Base-by-base conservation (phyloP, 169 alveolate species). In the Blepharisma undulans region DNA sequence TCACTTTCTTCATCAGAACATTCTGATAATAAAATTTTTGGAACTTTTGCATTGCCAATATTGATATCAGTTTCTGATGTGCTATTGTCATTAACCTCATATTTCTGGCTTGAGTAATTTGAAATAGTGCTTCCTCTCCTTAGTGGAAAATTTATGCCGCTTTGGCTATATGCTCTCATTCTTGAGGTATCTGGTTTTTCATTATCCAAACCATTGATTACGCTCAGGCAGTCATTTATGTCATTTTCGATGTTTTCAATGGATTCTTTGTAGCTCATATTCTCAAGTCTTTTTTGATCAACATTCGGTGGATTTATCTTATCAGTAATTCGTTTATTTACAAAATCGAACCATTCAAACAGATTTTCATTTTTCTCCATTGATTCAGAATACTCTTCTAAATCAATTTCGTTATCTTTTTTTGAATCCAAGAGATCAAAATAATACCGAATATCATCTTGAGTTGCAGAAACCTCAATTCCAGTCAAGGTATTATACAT, bases 401-500 rank as follows among this genome's bases (percentile, higher is more conserved):
- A 48, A 30, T 84, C 89, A 60, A 84, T 36, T 21, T 32, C 77
- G 7, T 76, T 76, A 32, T 84, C 89, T 22, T 61, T 33, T 60
- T 84, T 34, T 33, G n/a, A 32, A 30, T 84, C 89, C 22, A 84
- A 14, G 22, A 25, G 22, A 36, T 60, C 27, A 32, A 84, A 84
- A 25, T 84, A 84, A 25, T 34, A 21, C 27, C 36, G 74, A 21
- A 84, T 84, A n/a, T n/a, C 77, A n/a, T 33, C 32, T 19, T 84
- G 77, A 19, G 27, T 61, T 59, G 78, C 34, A 21, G 48, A 25
- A 2, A 84, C 74, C 77, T 59, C 79, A n/a, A n/a, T 32, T 84
- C 89, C 89, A 12, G 89, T 84, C 74, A 84, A 30, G n/a, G 33
- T 60, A 84, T 84, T 84, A 22, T 84, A 36, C 78, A 84, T 34